Conservation (phyloP, 2,329 filamentous ascomycete genomes). For the Sarocladium brachiariae region DNA sequence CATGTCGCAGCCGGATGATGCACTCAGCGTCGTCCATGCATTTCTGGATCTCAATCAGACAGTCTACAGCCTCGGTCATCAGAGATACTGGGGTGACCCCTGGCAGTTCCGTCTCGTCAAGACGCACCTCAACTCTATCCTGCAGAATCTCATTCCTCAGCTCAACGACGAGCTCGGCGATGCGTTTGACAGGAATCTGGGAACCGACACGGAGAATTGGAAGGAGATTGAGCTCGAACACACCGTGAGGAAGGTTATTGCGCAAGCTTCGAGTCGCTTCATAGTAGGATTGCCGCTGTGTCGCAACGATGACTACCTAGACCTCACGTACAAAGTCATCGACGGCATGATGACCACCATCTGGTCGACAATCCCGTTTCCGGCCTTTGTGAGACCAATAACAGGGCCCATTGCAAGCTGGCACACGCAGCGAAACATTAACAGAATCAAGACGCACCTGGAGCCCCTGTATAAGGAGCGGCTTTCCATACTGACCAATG, state of each 20-base stretch:
- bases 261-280: conserved; percentile 24
- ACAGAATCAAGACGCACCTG: neutral
- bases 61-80: conserved; percentile 29
- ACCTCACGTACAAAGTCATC: conserved; percentile 21
- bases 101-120: conserved; percentile 30
- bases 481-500: conserved; percentile 13
- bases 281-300: conserved; percentile 19
- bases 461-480: conserved; percentile 19
- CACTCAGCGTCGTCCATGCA: conserved; percentile 26
- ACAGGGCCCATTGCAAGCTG: neutral
- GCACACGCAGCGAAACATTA: neutral
- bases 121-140: conserved; percentile 25
- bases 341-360: conserved; percentile 23
- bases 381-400: neutral
- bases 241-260: conserved; percentile 21
- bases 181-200: conserved; percentile 29
- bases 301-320: conserved; percentile 27
- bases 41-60: conserved; percentile 32
- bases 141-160: conserved; percentile 26
- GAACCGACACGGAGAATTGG: conserved; percentile 26
- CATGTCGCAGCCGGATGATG: conserved; percentile 29
- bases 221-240: conserved; percentile 24
- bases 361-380: neutral
- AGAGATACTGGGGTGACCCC: conserved; percentile 24
- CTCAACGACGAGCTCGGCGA: conserved; percentile 28